Evolutionary conservation across 2,329 filamentous ascomycete genomes (phyloP).

Genomic region (Chaetomiaceae sp.): DNA sequence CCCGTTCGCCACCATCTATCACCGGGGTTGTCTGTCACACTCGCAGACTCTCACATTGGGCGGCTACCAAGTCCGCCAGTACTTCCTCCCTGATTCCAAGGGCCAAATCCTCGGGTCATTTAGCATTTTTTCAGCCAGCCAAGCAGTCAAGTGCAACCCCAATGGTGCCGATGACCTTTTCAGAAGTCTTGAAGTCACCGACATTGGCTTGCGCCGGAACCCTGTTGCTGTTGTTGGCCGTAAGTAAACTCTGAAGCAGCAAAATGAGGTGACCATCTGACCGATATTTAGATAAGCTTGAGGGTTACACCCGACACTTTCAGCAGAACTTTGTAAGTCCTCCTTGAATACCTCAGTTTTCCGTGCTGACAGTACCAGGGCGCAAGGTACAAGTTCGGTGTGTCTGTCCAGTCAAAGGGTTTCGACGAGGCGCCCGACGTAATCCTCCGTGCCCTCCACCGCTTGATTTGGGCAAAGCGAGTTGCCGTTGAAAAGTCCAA

Average conservation of each 20-base stretch:
- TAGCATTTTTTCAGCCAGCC: conserved; percentile 54
- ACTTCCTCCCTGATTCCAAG: conserved; percentile 42
- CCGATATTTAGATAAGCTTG: conserved; percentile 31
- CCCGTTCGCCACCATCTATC: conserved; percentile 14
- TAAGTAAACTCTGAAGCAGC: conserved; percentile 25
- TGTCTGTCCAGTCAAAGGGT: conserved; percentile 46
- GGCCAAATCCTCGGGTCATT: conserved; percentile 45
- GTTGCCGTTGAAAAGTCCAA: conserved; percentile 34
- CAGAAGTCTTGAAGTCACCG: conserved; percentile 39
- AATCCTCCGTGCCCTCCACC: conserved; percentile 47
- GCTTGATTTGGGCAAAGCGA: conserved; percentile 52
- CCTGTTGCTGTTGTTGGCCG: conserved; percentile 34
- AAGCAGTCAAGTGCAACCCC: conserved; percentile 44
- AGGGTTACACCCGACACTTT: conserved; percentile 50
- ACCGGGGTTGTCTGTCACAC: conserved; percentile 8
- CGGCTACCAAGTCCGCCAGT: conserved; percentile 35
- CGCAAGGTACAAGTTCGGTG: conserved; percentile 63
- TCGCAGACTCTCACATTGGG: conserved; percentile 14
- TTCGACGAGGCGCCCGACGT: conserved; percentile 46
- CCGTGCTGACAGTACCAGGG: conserved; percentile 40
- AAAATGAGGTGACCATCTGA: conserved; percentile 1
- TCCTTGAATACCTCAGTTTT: neutral
- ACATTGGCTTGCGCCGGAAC: conserved; percentile 45
- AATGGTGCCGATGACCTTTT: conserved; percentile 62
- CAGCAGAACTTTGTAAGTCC: conserved; percentile 38